Base-by-base conservation (phyloP, 2,329 filamentous ascomycete species). In the Aspergillus unguis region DNA sequence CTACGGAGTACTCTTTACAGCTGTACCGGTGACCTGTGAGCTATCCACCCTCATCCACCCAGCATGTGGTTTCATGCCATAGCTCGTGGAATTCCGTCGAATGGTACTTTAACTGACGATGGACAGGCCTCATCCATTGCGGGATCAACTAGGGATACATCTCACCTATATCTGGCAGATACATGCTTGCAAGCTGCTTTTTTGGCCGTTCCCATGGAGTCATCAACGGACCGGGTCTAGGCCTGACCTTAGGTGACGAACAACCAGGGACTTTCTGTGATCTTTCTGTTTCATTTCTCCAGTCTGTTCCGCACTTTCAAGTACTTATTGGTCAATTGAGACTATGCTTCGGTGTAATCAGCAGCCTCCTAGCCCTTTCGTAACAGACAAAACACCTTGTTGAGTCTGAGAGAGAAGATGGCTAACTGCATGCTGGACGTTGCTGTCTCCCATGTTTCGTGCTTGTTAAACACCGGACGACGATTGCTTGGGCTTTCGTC, bases 311-410 rank as follows among this genome's bases (percentile, higher is more conserved):
- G 43, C 48, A 50, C 42, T 57, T 54, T 56, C 57, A 57, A 65
- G 64, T 67, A 67, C 58, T 61, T 68, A 66, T 57, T 57, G 60
- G 59, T 59, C 59, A 67, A 67, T 62, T 57, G 62, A 65, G 58
- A 61, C 58, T 52, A 53, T 52, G 48, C 55, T 57, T 56, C 59
- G 45, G 54, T 56, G 58, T 62, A 64, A 63, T 57, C 58, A 55
- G 51, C 55, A 58, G 50, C 54, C 55, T 52, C 51, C 47, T 56
- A 58, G 51, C 55, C 54, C 37, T 57, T 57, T 54, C 56, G 58
- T 58, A 55, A 58, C 52, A 51, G 54, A 48, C 44, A 55, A 48
- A 45, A 52, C 47, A 32, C 32, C 33, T 36, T 51, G 50, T 56
- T 48, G 37, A 50, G 48, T 54, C 45, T 58, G 51, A 54, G 49